Evolutionary conservation across 2,329 filamentous ascomycete species (phyloP), one percentile per base, ranked within the genome.

Genomic region (Diplocarpon rosae): DNA sequence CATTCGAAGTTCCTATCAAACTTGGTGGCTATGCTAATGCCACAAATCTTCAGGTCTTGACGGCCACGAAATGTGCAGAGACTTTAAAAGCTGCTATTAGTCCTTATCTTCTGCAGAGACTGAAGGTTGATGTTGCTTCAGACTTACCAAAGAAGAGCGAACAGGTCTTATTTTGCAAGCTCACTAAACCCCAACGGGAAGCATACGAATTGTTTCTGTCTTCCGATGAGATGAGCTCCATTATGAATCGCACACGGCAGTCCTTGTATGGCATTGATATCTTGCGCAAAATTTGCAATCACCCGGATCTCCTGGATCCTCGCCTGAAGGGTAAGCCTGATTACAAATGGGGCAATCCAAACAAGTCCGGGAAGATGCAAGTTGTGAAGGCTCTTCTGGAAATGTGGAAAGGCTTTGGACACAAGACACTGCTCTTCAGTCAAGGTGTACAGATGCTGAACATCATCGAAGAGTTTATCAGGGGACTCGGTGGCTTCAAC

Each of bases 61-160:
- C 89, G 4, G 90, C 92, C 0, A 86, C 88, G 54, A 92, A 88
- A 62, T 95, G 90, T 56, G 92, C 93, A 9, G 86, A 95, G 59
- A 92, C 88, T 0, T 67, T 98, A 35, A 95, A 95, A 58, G 88
- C 95, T 53, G 82, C 88, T 0, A 95, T 98, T 55, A 89, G 85
- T 55, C 87, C 90, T 2, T 98, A 95, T 59, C 72, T 98, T 5
- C 71, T 98, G 3, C 90, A 96, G 59, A 79, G 92, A 8, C 78
- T 94, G 61, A 98, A 98, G 65, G 78, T 84, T 1, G 92, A 98
- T 62, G 92, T 98, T 12, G 90, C 92, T 4, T 78, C 89, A 7
- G 90, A 96, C 62, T 69, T 98, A 11, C 92, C 92, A 0, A 86
- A 94, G 63, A 98, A 98, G 71, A 94, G 81, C 40, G 92, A 98